Evolutionary conservation across 305 asterid species (phyloP).

Genomic region (Solanum aculeatissimum): DNA sequence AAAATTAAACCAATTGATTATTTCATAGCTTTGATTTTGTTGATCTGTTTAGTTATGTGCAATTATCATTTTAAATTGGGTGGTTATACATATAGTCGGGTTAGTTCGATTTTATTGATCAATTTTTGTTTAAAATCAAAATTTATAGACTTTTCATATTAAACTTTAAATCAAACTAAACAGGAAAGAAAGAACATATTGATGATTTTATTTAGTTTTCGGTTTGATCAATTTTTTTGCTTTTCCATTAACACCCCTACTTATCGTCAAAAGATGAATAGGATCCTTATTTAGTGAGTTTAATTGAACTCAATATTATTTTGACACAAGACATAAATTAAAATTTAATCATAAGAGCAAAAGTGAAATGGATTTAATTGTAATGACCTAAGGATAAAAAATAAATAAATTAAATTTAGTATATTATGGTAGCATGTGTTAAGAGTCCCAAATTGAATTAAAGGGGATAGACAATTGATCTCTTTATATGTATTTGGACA

Average conservation of each 20-base stretch:
- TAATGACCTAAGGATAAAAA: too few species aligned
- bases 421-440: too few species aligned
- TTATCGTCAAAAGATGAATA: neutral
- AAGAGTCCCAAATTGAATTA: too few species aligned
- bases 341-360: too few species aligned
- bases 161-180: neutral
- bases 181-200: neutral
- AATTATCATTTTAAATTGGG: neutral
- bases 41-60: neutral
- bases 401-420: too few species aligned
- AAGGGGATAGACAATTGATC: too few species aligned
- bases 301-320: too few species aligned
- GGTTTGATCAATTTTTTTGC: neutral
- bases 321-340: too few species aligned
- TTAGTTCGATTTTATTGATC: neutral
- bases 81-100: neutral
- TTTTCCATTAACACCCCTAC: too few species aligned
- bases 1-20: neutral
- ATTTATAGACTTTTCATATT: neutral
- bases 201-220: neutral
- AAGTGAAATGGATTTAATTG: neutral
- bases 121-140: neutral
- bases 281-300: neutral
- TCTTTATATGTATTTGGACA: too few species aligned
- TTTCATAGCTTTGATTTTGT: neutral